These are phyloP conservation scores for Mucor circinelloides DNA, from an alignment of 371 early-diverging fungal species.

Conservation along the genomic window DNA sequence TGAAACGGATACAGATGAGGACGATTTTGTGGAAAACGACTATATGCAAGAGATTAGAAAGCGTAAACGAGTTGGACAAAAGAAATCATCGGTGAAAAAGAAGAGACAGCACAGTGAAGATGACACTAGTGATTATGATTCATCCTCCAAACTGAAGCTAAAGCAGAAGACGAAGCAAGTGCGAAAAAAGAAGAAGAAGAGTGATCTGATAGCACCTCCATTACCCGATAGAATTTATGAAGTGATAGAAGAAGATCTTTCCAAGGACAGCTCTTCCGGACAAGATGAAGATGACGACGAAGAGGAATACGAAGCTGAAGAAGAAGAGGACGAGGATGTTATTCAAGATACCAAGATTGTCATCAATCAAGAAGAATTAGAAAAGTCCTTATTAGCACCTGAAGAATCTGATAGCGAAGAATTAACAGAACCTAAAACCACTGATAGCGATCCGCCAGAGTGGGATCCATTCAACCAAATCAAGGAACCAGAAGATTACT, in stretches of 20 bases:
- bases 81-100: not conserved
- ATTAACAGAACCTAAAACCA: not conserved
- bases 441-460: slow-evolving; percentile 13
- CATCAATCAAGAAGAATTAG: slow-evolving; percentile 24
- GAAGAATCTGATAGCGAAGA: slow-evolving; percentile 23
- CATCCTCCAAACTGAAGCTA: not conserved
- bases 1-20: slow-evolving; percentile 20
- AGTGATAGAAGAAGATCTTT: slow-evolving; percentile 18
- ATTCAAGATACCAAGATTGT: slow-evolving; percentile 10
- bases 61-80: slow-evolving; percentile 6
- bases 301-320: slow-evolving; percentile 25
- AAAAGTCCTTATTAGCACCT: slow-evolving; percentile 14
- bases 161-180: slow-evolving; percentile 3
- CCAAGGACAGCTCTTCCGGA: slow-evolving; percentile 2
- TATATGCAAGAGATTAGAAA: slow-evolving; percentile 5
- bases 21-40: slow-evolving; percentile 30
- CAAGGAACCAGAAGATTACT: slow-evolving; percentile 58
- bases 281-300: slow-evolving; percentile 38
- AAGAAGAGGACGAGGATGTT: slow-evolving; percentile 36
- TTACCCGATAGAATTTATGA: slow-evolving; percentile 19
- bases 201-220: not conserved
- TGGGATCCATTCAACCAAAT: slow-evolving; percentile 47
- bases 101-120: slow-evolving; percentile 13
- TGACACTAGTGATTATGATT: slow-evolving; percentile 15
- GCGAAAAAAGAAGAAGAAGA: slow-evolving; percentile 5